Base-by-base conservation (phyloP, 371 early-diverging fungal genomes). In the Apophysomyces trapeziformis region DNA sequence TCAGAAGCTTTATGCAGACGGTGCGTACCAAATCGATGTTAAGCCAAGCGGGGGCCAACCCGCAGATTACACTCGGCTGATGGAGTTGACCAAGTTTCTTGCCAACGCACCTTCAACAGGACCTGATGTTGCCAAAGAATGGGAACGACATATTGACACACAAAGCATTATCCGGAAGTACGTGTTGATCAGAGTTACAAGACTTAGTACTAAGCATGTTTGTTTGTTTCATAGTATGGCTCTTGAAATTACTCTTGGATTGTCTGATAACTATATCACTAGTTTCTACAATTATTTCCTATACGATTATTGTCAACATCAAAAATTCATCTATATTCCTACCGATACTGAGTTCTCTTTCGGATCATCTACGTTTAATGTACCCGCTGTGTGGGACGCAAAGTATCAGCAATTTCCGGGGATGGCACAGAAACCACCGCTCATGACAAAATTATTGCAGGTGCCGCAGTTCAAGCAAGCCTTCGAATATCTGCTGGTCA, bases 111-210 rank as follows among this genome's bases (percentile, higher is more conserved):
- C 75, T 57, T 50, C 46, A 2, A 60, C 60, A 13, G 38, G 36
- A 0, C 38, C 63, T 2, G 57, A 70, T 26, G 67, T 70, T 21
- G 65, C 63, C 14, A 38, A 65, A 1, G 61, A 41, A 5, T 82
- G 82, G 82, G 66, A 77, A 3, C n/a, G 62, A 21, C 61, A 69
- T 1, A 39, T 78, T 13, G 71, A 76, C 43, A 75, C 65, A 1
- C 77, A 82, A 21, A 64, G 71, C 9, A 60, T 78, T 13, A 61
- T 82, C 38, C 65, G 79, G 45, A 67, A 62, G 78, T 78, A 73
- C 65, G 69, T 16, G 38, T 26, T 13, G 2, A 7, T 35, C n/a
- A 9, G 11, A 11, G 3, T 69, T 67, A 66, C 18, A 41, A 7
- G n/a, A 45, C 57, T 38, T 56, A n/a, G 37, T 12, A 60, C 6